These are phyloP conservation scores for Begonia peltatifolia DNA, from an alignment of 306 rosid genomes.

Conservation along the genomic window DNA sequence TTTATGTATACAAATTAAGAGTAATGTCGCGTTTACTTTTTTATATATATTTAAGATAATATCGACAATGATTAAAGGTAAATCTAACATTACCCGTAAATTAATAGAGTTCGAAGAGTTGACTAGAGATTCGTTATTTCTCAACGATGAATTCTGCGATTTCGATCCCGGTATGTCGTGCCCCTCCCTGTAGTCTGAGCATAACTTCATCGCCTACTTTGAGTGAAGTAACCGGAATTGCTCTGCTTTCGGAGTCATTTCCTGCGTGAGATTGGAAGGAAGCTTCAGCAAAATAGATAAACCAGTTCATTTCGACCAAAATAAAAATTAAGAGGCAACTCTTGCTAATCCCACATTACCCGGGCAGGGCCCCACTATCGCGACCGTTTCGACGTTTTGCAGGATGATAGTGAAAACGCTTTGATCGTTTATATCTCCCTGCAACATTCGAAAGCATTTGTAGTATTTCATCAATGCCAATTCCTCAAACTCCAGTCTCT, in stretches of 20 bases:
- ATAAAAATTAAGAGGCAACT: not conserved
- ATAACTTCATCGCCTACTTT: slow-evolving; percentile 62
- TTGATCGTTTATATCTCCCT: slow-evolving; percentile 37
- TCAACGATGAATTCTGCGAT: slow-evolving; percentile 88
- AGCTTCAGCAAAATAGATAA: slow-evolving; percentile 7
- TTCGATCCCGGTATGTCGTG: slow-evolving; percentile 87
- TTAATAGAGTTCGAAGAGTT: not conserved
- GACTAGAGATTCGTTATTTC: slow-evolving; percentile 22
- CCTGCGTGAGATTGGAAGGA: slow-evolving; percentile 22
- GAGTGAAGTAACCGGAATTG: slow-evolving; percentile 64
- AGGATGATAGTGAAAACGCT: slow-evolving; percentile 51
- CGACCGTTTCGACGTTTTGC: slow-evolving; percentile 87
- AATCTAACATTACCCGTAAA: no score
- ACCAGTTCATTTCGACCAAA: no score
- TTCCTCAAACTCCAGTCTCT: not conserved
- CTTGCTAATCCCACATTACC: slow-evolving; percentile 17
- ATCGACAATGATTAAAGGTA: no score
- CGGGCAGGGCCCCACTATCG: slow-evolving; percentile 44
- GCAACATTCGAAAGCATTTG: slow-evolving; percentile 8
- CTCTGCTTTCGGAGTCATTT: slow-evolving; percentile 18
- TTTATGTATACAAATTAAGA: no score
- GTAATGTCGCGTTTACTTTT: no score
- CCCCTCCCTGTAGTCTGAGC: slow-evolving; percentile 74
- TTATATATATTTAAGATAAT: no score
- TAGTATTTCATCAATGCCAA: not conserved